Percentiles rank a stretch among this genome's conserved stretches.
phyloP scores from a whole-genome alignment of 805 yeast genomes.

The Candida montana region DNA sequence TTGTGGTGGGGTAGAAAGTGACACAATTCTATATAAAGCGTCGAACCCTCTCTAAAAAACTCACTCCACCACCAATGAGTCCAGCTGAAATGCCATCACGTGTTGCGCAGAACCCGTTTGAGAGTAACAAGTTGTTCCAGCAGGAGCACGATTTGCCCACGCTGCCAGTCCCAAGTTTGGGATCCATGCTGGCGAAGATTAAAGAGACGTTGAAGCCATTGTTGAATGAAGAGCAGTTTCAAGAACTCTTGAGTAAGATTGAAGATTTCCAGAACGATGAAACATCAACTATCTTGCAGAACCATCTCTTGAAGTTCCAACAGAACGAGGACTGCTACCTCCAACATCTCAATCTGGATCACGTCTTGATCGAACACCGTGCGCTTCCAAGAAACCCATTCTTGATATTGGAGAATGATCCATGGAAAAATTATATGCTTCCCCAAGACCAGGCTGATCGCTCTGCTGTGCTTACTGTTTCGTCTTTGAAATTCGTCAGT shows the following conservation, averaged over 20 bases:
- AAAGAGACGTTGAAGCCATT: conserved; percentile 56
- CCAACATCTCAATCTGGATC: conserved; percentile 40
- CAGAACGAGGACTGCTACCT: conserved; percentile 44
- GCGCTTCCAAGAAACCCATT: conserved; percentile 75
- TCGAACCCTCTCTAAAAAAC: too few species aligned
- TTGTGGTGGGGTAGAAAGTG: too few species aligned
- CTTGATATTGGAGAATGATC: conserved; percentile 69
- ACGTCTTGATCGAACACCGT: conserved; percentile 32
- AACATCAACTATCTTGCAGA: conserved; percentile 43
- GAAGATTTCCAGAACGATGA: conserved; percentile 39
- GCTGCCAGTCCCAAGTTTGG: conserved; percentile 58
- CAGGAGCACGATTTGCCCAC: conserved; percentile 36
- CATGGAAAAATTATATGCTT: conserved; percentile 43
- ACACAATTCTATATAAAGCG: too few species aligned
- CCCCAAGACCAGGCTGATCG: conserved; percentile 65
- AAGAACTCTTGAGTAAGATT: conserved; percentile 38
- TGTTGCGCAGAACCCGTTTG: not conserved
- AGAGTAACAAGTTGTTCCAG: not conserved
- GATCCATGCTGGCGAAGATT: conserved; percentile 46
- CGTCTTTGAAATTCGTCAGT: conserved; percentile 60
- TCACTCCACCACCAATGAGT: too few species aligned
- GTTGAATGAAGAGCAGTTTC: conserved; percentile 46
- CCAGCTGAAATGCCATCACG: conserved; percentile 5
- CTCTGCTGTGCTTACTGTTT: conserved; percentile 60
- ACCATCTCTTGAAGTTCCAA: conserved; percentile 46